These are phyloP conservation scores for Actinidia arguta DNA, from an alignment of 179 eudicot genomes.

Conservation along the genomic window DNA sequence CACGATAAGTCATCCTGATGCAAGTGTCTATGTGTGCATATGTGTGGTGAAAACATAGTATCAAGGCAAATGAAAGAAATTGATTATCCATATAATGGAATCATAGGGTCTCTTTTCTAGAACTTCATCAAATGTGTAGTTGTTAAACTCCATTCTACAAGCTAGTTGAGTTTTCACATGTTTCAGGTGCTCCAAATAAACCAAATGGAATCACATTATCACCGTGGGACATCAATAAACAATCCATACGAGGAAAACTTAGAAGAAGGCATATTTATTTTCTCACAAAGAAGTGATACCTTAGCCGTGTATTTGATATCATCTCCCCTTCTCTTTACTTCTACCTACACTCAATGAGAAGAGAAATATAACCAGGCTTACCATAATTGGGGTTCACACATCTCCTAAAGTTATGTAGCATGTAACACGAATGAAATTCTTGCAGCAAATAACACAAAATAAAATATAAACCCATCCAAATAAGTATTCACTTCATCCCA, in stretches of 20 bases:
- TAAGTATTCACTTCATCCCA: too few species aligned
- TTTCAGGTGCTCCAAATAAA: neutral
- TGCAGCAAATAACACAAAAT: neutral
- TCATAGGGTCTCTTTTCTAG: neutral
- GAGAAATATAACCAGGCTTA: neutral
- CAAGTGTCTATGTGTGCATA: neutral
- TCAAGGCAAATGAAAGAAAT: neutral
- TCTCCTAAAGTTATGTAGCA: too few species aligned
- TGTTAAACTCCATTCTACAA: neutral
- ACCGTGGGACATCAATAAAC: neutral
- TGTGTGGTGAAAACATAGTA: neutral
- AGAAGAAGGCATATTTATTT: slow-evolving; percentile 9
- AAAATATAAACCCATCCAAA: neutral
- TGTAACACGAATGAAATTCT: neutral
- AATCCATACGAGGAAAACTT: neutral
- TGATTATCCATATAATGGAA: neutral
- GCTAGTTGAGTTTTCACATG: neutral
- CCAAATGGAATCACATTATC: slow-evolving; percentile 1
- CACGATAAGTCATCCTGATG: neutral
- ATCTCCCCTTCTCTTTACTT: slow-evolving; percentile 98
- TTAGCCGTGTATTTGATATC: slow-evolving; percentile 95
- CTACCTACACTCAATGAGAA: slow-evolving; percentile 64
- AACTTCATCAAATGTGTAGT: neutral
- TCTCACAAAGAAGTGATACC: slow-evolving; percentile 47
- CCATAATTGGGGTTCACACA: neutral